Evolutionary conservation across 345 rosid species (phyloP).

Genomic region (Linum lewisii): DNA sequence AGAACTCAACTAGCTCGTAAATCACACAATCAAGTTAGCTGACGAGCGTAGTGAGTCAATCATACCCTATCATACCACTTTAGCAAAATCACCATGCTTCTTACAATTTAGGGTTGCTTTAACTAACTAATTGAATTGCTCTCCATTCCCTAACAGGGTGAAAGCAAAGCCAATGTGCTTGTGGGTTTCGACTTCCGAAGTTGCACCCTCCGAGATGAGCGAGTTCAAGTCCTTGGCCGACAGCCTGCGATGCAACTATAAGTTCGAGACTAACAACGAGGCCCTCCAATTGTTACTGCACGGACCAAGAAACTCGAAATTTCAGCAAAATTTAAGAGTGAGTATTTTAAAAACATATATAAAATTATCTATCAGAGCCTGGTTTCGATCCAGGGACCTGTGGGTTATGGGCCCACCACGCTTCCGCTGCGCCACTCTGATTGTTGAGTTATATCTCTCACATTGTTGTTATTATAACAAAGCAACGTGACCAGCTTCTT

Average conservation of each 20-base stretch:
- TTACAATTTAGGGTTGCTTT: not conserved
- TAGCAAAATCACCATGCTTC: not conserved
- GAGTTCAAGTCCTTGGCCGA: slow-evolving; percentile 48
- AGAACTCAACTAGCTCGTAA: too few species aligned
- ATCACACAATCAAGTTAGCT: too few species aligned
- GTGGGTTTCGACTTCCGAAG: slow-evolving; percentile 87
- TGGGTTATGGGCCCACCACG: slow-evolving; percentile 32
- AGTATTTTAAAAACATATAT: too few species aligned
- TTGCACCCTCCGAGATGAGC: slow-evolving; percentile 40
- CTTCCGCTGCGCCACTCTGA: slow-evolving; percentile 35
- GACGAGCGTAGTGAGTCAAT: too few species aligned
- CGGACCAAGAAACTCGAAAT: slow-evolving; percentile 14
- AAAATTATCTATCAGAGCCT: slow-evolving; percentile 22
- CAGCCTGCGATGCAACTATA: slow-evolving; percentile 57
- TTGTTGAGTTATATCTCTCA: not conserved
- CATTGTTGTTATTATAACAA: too few species aligned
- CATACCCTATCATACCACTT: not conserved
- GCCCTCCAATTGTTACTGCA: slow-evolving; percentile 67
- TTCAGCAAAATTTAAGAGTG: too few species aligned
- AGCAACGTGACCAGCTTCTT: too few species aligned
- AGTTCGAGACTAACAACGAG: slow-evolving; percentile 46
- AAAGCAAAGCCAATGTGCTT: slow-evolving; percentile 86
- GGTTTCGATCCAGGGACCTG: slow-evolving; percentile 35
- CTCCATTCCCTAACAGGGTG: slow-evolving; percentile 46
- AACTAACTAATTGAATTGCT: not conserved